A percentile compares a stretch with the other conserved stretches of the same genome.
Evolutionary conservation across 108 stramenopile genomes (phyloP).

Genomic region (Parmales sp.): DNA sequence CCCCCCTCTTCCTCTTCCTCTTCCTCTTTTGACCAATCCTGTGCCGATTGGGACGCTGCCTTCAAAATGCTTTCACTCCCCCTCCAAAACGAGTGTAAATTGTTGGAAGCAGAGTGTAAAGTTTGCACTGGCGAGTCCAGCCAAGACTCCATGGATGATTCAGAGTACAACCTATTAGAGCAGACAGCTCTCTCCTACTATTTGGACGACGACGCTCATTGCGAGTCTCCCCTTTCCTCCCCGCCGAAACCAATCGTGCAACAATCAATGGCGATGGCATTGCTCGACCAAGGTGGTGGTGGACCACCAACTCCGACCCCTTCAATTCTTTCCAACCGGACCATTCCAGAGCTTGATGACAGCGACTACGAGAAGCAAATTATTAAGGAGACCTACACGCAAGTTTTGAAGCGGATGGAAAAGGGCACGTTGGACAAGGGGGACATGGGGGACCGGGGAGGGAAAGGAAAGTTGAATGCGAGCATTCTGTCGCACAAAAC

Average conservation of each 20-base stretch:
- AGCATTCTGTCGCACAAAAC: not conserved
- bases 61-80: not conserved
- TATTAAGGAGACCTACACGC: not conserved
- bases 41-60: not conserved
- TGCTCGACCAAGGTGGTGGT: not conserved
- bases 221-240: too few relatives aligned
- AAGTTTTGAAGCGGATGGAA: constrained; percentile 1
- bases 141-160: not conserved
- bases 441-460: not conserved
- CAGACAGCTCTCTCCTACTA: not conserved
- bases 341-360: not conserved
- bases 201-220: not conserved
- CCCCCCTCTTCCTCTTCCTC: not conserved
- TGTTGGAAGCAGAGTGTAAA: not conserved
- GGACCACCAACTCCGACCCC: not conserved
- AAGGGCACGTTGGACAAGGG: not conserved
- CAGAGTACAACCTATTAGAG: not conserved
- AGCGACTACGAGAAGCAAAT: not conserved
- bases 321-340: not conserved
- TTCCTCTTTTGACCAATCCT: not conserved
- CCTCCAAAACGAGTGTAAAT: not conserved
- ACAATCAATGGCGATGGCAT: not conserved
- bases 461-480: not conserved
- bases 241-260: not conserved
- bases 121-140: not conserved